A percentile compares a stretch with the other conserved stretches of the same genome.
Conservation (phyloP, 257 asterid genomes). For the Phtheirospermum japonicum region DNA sequence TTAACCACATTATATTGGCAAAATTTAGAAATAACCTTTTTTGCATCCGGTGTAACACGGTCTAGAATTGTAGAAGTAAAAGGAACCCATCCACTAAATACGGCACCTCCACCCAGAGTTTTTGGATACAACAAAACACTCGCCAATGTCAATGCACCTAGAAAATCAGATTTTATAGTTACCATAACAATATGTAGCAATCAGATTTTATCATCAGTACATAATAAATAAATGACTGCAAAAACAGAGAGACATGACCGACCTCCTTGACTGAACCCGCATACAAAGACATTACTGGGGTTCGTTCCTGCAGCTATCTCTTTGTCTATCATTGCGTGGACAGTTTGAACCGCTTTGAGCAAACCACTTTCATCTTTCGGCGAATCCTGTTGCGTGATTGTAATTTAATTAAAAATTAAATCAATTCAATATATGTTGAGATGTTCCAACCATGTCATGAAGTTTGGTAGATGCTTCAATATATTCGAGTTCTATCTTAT, state of each 20-base stretch:
- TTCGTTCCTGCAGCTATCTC: constrained; percentile 74
- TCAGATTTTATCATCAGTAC: not conserved
- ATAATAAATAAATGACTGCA: not conserved
- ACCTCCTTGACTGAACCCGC: constrained; percentile 99
- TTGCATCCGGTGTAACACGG: constrained; percentile 66
- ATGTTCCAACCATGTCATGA: constrained; percentile 15
- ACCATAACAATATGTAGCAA: constrained; percentile 18
- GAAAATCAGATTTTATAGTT: constrained; percentile 17
- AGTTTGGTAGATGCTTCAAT: not conserved
- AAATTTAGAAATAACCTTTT: constrained; percentile 58
- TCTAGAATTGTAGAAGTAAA: constrained; percentile 65
- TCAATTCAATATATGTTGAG: not conserved
- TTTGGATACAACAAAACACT: constrained; percentile 83
- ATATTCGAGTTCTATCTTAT: not conserved
- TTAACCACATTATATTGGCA: no score
- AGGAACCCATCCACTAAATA: constrained; percentile 98
- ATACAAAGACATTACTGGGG: constrained; percentile 69
- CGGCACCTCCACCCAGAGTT: constrained; percentile 94
- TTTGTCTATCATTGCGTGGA: constrained; percentile 80
- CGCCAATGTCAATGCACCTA: constrained; percentile 94
- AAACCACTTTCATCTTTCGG: constrained; percentile 69
- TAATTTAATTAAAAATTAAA: constrained; percentile 5
- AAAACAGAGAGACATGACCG: constrained; percentile 17
- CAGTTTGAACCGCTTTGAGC: constrained; percentile 75
- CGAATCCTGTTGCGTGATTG: constrained; percentile 52